Base-by-base conservation (phyloP, 1,139 yeast species). In the Arxiozyma slooffiae region DNA sequence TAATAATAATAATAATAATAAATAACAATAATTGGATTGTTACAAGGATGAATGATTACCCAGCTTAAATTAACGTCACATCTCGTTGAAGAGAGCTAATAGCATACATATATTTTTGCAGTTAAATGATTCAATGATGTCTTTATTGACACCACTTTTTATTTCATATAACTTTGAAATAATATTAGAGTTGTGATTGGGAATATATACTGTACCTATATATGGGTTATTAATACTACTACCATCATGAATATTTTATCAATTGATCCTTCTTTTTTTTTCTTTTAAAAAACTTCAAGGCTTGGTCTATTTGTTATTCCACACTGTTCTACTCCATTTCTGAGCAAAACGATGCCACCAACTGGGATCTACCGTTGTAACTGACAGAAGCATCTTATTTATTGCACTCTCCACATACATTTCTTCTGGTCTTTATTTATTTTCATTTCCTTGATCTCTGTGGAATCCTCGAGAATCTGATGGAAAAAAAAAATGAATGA, bases 71-170 rank as follows among this genome's bases (percentile, higher is more conserved):
- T 16, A 85, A 72, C 1, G 94, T 85, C 23, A 86, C 69, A 59
- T 85, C 95, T 54, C 94, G n/a, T n/a, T 71, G 59, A 88, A 81
- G 24, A 79, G 68, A 0, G 92, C 86, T 54, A 89, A 73, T 9
- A 85, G 75, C 57, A 85, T 77, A 62, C n/a, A n/a, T 86, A 95
- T 59, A 86, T 90, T 54, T 81, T 74, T 1, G 94, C 87, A 57
- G 82, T 83, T 52, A 87, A 71, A 51, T 64, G 66, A 37, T 60
- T 59, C 42, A 66, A 49, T 7, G 67, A 62, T 18, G 62, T 42
- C 38, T 42, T 42, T 8, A 42, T 42, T 17, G 45, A 42, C 3
- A 38, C 22, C 17, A 42, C 21, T 16, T 42, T 38, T 42, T 34
- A n/a, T 42, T 17, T 42, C 26, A 16, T 42, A 42, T 20, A 42